These are phyloP conservation scores for Phytophthora rubi DNA, from an alignment of 352 stramenopile species.

Conservation along the genomic window DNA sequence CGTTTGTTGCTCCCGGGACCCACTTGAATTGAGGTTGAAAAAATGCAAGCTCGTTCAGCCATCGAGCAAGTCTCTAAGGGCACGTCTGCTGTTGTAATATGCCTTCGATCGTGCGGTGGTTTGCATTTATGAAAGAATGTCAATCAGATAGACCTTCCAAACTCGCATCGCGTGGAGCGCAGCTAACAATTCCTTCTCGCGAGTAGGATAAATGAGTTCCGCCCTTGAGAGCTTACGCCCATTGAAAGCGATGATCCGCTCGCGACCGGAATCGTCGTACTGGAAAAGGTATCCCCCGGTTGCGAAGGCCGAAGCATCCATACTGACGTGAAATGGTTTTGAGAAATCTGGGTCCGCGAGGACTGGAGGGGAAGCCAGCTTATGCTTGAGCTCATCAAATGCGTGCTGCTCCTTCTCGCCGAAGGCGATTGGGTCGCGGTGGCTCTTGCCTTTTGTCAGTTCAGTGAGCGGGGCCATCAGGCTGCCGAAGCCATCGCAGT, in stretches of 20 bases:
- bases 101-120: neutral
- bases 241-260: constrained; percentile 1
- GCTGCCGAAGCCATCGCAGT: constrained; percentile 3
- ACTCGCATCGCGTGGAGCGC: constrained; percentile 3
- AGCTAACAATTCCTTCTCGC: constrained; percentile 7
- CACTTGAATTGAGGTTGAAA: constrained; percentile 15
- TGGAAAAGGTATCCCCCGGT: constrained; percentile 4
- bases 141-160: constrained; percentile 8
- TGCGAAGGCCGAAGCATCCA: constrained; percentile 13
- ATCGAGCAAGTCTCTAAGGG: neutral
- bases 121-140: constrained; percentile 5
- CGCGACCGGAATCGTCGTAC: neutral
- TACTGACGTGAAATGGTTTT: constrained; percentile 5
- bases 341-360: constrained; percentile 11
- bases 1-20: constrained; percentile 2
- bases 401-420: neutral
- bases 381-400: constrained; percentile 2
- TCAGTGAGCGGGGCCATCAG: constrained; percentile 12
- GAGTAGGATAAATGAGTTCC: constrained; percentile 6
- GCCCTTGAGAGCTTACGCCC: neutral
- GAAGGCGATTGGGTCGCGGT: neutral
- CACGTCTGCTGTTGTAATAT: constrained; percentile 10
- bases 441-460: constrained; percentile 3
- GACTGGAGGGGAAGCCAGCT: constrained; percentile 1
- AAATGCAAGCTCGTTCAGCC: constrained; percentile 9